phyloP scores from a whole-genome alignment of 352 stramenopile genomes.

The Phytophthora nicotianae region DNA sequence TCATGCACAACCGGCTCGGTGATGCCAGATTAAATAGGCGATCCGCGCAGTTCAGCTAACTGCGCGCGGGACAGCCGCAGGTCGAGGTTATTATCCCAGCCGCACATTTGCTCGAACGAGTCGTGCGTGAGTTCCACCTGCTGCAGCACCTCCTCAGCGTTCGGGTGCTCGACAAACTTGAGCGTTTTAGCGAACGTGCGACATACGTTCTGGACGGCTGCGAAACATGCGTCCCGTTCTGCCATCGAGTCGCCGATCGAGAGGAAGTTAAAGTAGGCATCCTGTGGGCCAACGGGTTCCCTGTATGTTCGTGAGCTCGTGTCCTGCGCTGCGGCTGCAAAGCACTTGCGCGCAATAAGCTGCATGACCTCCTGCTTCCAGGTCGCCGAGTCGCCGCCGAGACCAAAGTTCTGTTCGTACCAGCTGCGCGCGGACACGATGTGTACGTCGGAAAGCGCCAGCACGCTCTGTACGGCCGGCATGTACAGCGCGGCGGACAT shows the following conservation, averaged over 20 bases:
- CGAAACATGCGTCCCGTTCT: constrained; percentile 85
- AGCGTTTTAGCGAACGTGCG: constrained; percentile 87
- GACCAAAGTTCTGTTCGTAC: constrained; percentile 86
- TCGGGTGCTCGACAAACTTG: constrained; percentile 87
- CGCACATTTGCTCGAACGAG: constrained; percentile 89
- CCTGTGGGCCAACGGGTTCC: constrained; percentile 13
- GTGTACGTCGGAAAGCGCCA: constrained; percentile 81
- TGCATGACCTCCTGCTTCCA: constrained; percentile 91
- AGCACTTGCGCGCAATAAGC: constrained; percentile 87
- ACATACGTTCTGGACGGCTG: constrained; percentile 60
- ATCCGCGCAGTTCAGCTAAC: constrained; percentile 71
- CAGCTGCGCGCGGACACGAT: constrained; percentile 86
- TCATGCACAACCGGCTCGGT: not conserved
- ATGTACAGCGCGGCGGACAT: constrained; percentile 83
- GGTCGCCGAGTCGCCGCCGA: constrained; percentile 72
- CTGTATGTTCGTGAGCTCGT: not conserved
- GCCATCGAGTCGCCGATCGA: constrained; percentile 88
- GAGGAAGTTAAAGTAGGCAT: constrained; percentile 80
- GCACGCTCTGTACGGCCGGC: constrained; percentile 61
- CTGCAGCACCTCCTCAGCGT: constrained; percentile 80
- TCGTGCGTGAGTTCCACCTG: constrained; percentile 85
- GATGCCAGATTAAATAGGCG: constrained; percentile 32
- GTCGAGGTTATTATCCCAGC: constrained; percentile 73
- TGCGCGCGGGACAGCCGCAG: constrained; percentile 78
- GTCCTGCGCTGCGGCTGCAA: constrained; percentile 38